Evolutionary conservation across 371 early-diverging fungal genomes (phyloP).

Genomic region (Mucor saturninus): DNA sequence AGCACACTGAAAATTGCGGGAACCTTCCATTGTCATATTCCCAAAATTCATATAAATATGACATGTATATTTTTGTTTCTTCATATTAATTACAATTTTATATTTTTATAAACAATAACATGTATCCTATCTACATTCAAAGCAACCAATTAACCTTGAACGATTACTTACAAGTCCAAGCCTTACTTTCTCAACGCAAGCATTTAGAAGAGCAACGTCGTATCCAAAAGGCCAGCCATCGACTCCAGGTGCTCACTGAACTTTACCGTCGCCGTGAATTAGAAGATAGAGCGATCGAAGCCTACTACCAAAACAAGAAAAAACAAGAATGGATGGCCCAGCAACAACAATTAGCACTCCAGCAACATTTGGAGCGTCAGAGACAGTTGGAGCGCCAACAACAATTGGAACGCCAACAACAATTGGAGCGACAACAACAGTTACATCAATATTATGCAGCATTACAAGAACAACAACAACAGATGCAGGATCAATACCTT

Average conservation of each 20-base stretch:
- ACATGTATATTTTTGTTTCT: background rate
- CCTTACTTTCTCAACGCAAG: slow-evolving; percentile 24
- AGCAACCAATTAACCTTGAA: slow-evolving; percentile 26
- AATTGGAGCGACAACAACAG: slow-evolving; percentile 2
- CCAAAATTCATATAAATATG: background rate
- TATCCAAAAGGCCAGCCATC: slow-evolving; percentile 13
- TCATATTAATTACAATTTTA: background rate
- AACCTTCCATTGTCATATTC: slow-evolving; percentile 2
- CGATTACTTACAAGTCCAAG: slow-evolving; percentile 40
- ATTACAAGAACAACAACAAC: background rate
- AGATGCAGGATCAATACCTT: slow-evolving; percentile 9
- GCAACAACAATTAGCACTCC: background rate
- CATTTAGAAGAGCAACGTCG: slow-evolving; percentile 23
- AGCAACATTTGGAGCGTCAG: background rate
- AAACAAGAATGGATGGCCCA: slow-evolving; percentile 1
- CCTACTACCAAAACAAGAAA: slow-evolving; percentile 21
- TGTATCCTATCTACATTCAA: slow-evolving; percentile 14
- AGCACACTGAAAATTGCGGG: background rate
- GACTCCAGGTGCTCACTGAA: slow-evolving; percentile 20
- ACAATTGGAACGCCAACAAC: background rate
- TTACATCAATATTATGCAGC: slow-evolving; percentile 4
- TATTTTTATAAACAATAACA: slow-evolving; percentile 1
- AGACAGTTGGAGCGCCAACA: slow-evolving; percentile 2
- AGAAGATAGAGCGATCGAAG: slow-evolving; percentile 27
- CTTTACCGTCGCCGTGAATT: slow-evolving; percentile 21